Evolutionary conservation across 2,329 filamentous ascomycete species (phyloP).

Genomic region (Verticillium tricorpus): DNA sequence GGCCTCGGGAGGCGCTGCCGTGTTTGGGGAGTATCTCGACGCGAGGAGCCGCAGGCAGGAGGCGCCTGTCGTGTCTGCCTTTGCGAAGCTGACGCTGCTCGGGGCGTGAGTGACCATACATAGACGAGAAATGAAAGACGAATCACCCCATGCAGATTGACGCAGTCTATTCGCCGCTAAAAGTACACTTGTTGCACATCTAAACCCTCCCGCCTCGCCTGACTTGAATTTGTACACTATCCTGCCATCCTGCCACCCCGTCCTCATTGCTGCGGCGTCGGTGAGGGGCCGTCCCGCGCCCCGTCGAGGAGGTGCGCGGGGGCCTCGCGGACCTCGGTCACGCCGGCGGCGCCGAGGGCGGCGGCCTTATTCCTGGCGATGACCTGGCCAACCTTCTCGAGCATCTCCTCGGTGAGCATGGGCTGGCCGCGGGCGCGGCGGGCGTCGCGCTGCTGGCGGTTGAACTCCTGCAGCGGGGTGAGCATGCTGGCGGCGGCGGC

Average conservation of each 20-base stretch:
- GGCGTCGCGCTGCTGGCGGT: constrained; percentile 46
- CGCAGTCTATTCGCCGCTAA: constrained; percentile 8
- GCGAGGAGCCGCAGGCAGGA: constrained; percentile 39
- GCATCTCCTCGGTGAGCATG: constrained; percentile 52
- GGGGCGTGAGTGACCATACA: constrained; percentile 27
- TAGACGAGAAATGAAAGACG: background rate
- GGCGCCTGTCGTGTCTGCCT: constrained; percentile 41
- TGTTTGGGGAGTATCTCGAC: constrained; percentile 46
- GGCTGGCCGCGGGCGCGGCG: constrained; percentile 51
- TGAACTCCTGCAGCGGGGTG: constrained; percentile 56
- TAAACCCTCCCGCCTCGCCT: background rate
- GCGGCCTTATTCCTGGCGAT: constrained; percentile 51
- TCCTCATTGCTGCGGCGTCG: background rate
- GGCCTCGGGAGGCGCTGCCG: constrained; percentile 46
- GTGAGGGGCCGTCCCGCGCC: background rate
- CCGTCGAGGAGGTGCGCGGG: background rate
- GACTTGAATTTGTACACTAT: background rate
- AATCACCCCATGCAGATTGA: background rate
- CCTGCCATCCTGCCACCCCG: background rate
- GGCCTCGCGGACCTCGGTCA: constrained; percentile 22
- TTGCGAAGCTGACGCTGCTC: constrained; percentile 47
- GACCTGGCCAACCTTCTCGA: constrained; percentile 57
- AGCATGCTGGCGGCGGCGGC: constrained; percentile 34
- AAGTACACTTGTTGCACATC: constrained; percentile 15
- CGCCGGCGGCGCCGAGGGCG: constrained; percentile 31